Evolutionary conservation across 2,329 filamentous ascomycete genomes (phyloP).

Genomic region (Paraphaeosphaeria minitans): DNA sequence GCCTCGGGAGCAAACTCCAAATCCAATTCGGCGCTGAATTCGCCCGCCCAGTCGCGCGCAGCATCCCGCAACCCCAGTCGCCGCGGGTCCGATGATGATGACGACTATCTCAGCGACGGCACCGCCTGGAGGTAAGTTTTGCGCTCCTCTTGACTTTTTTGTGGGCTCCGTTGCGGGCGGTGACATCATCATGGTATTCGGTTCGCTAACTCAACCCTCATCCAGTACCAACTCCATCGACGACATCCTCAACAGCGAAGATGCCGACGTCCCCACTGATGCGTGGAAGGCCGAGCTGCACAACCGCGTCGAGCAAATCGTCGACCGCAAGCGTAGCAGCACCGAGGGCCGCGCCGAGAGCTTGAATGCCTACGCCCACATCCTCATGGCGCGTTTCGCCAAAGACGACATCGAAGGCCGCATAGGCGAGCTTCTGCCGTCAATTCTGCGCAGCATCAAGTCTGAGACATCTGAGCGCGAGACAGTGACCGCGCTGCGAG

Average conservation of each 20-base stretch:
- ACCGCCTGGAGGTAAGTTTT: constrained; percentile 61
- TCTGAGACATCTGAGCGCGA: constrained; percentile 71
- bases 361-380: constrained; percentile 65
- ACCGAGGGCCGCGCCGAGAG: constrained; percentile 70
- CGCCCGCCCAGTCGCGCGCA: constrained; percentile 61
- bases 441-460: constrained; percentile 73
- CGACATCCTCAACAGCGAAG: constrained; percentile 60
- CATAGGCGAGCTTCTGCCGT: constrained; percentile 65
- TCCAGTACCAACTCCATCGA: constrained; percentile 69
- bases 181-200: constrained; percentile 39
- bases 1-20: constrained; percentile 64
- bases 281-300: constrained; percentile 67
- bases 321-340: constrained; percentile 79
- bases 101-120: constrained; percentile 65
- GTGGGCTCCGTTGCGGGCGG: constrained; percentile 13
- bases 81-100: constrained; percentile 68
- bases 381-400: constrained; percentile 71
- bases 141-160: constrained; percentile 10
- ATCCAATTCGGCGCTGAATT: constrained; percentile 61
- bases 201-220: constrained; percentile 27
- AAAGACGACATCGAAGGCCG: constrained; percentile 65
- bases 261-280: constrained; percentile 55
- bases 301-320: constrained; percentile 71
- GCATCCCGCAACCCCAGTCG: constrained; percentile 60
- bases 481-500: constrained; percentile 70